Base-by-base conservation (phyloP, 2,329 filamentous ascomycete species). In the Bertia moriformis region DNA sequence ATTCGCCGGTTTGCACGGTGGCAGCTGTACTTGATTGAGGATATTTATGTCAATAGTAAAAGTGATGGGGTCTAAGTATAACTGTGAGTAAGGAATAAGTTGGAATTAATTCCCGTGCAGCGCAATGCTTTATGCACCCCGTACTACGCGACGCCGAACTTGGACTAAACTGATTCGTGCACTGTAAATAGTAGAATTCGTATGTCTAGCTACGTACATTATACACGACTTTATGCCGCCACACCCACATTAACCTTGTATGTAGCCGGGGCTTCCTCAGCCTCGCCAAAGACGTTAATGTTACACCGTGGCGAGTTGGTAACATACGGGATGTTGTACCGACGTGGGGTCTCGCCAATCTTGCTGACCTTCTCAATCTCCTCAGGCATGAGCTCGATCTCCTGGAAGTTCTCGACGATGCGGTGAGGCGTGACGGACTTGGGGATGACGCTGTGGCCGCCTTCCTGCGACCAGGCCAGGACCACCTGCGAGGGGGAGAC, bases 401-500 rank as follows among this genome's bases (percentile, higher is more conserved):
- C 69, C 60, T 77, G 62, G 52, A 78, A 84, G 66, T 87, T 86
- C 50, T 65, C 68, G 50, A 71, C 62, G 47, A 87, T 86, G 42
- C 82, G 71, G 22, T 65, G 65, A 38, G 73, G 66, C 41, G 71
- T 83, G 45, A 84, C 78, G 15, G 71, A 78, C 67, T 86, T 86
- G 51, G 82, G 82, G 48, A 86, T 84, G 47, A 86, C 81, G 48
- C 66, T 73, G 58, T 77, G 78, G 40, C 75, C 78, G 47, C 73
- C 58, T 32, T 66, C 48, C 59, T 67, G 53, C 62, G 62, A 55
- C 73, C 75, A 78, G 63, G 78, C 53, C 60, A 75, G 56, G 65
- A 66, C 50, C 44, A 65, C 60, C 48, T 66, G 62, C 35, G 62
- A 62, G 14, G 58, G 52, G 12, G 60, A 63, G 42, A 61, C 58